Conservation (phyloP, 2,329 filamentous ascomycete species). For the Colletotrichum orchidophilum region DNA sequence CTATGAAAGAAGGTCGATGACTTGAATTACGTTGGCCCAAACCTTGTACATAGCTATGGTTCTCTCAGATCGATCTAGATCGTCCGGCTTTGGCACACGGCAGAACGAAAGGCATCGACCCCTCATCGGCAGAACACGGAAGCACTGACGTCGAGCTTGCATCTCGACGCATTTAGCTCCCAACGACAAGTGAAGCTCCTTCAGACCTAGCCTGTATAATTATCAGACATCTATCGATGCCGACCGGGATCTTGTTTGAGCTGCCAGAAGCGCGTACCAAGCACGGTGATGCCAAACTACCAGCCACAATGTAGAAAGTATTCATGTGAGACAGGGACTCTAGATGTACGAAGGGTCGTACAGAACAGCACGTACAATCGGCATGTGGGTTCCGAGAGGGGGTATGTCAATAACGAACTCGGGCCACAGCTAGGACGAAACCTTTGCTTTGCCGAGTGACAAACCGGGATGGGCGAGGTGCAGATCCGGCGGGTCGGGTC, state of each 20-base stretch:
- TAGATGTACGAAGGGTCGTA: constrained; percentile 18
- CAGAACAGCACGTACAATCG: constrained; percentile 9
- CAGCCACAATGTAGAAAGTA: neutral
- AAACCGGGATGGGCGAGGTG: constrained; percentile 13
- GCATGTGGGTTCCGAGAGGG: constrained; percentile 15
- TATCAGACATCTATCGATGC: neutral
- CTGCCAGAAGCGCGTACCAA: neutral
- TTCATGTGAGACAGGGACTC: constrained; percentile 8
- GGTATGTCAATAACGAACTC: neutral
- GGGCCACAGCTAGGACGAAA: constrained; percentile 13
- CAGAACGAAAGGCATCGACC: neutral
- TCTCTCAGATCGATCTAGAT: neutral
- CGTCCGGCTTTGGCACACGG: neutral
- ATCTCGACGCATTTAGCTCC: neutral
- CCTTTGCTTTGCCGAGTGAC: neutral
- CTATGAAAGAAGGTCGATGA: neutral
- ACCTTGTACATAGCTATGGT: neutral
- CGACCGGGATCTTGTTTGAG: neutral
- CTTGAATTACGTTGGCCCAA: neutral
- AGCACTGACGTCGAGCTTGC: constrained; percentile 1
- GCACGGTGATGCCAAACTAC: neutral
- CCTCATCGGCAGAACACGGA: constrained; percentile 25
- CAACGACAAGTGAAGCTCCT: neutral
- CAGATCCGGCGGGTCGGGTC: constrained; percentile 38
- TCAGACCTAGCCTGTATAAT: neutral